These are phyloP conservation scores for Onygenales sp. DNA, from an alignment of 2,329 filamentous ascomycete genomes.

Conservation along the genomic window DNA sequence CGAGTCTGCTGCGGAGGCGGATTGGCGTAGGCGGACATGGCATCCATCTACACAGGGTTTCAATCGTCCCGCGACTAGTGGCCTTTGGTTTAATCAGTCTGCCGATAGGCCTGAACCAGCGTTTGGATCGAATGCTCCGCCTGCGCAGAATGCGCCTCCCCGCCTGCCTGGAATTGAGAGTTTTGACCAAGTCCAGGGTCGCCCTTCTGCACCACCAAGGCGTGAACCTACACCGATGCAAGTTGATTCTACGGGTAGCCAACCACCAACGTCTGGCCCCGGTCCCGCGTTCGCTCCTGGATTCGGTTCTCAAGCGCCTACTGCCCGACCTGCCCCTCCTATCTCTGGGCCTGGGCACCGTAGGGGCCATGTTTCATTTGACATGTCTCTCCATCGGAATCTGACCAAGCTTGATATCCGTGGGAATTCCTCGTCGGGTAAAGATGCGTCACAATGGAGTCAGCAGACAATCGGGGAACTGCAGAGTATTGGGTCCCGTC, in stretches of 20 bases:
- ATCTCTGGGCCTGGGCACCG: slow-evolving; percentile 37
- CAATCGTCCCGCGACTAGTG: slow-evolving; percentile 57
- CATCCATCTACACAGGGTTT: slow-evolving; percentile 62
- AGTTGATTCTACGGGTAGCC: slow-evolving; percentile 45
- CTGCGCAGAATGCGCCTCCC: slow-evolving; percentile 43
- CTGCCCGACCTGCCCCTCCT: slow-evolving; percentile 29
- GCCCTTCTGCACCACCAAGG: slow-evolving; percentile 52
- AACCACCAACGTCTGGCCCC: slow-evolving; percentile 12
- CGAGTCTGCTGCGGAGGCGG: slow-evolving; percentile 51
- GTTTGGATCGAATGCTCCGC: slow-evolving; percentile 42
- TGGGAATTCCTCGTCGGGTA: slow-evolving; percentile 24
- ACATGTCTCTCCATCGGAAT: slow-evolving; percentile 36
- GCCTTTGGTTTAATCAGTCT: slow-evolving; percentile 65
- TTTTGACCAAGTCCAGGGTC: slow-evolving; percentile 66
- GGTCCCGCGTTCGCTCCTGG: slow-evolving; percentile 22
- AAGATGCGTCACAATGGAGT: slow-evolving; percentile 32
- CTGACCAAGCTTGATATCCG: slow-evolving; percentile 35
- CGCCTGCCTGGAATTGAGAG: slow-evolving; percentile 85
- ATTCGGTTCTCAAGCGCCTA: slow-evolving; percentile 23
- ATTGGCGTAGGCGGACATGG: slow-evolving; percentile 80
- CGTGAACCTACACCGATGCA: slow-evolving; percentile 68
- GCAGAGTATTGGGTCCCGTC: slow-evolving; percentile 27
- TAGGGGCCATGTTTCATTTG: slow-evolving; percentile 40
- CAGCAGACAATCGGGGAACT: slow-evolving; percentile 36
- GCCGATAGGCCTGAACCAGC: slow-evolving; percentile 52